phyloP scores from a whole-genome alignment of 164 flowering plant species.

The Nymphaea colorata region DNA sequence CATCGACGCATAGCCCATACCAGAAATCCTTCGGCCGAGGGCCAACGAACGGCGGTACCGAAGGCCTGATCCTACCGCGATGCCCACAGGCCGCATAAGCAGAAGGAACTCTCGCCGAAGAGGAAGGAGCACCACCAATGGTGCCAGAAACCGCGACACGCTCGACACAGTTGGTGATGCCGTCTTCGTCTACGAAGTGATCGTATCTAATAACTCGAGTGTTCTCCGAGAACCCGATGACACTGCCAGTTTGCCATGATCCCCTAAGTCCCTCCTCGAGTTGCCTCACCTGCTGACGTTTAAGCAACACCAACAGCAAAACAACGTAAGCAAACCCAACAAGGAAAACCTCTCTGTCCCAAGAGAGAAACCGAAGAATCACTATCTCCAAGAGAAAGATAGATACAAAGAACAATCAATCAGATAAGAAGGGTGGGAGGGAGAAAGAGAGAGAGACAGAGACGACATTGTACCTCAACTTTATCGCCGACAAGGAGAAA shows the following conservation, averaged over 20 bases:
- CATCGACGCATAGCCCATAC: conserved; percentile 80
- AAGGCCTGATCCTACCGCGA: conserved; percentile 14
- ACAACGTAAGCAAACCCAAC: neutral
- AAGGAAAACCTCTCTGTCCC: neutral
- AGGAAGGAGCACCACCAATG: conserved; percentile 1
- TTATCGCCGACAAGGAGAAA: conserved; percentile 8
- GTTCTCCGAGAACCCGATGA: conserved; percentile 2
- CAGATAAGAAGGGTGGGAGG: neutral
- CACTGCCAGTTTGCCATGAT: conserved; percentile 19
- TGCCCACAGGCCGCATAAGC: neutral
- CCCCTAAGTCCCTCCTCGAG: conserved; percentile 19
- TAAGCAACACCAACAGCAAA: neutral
- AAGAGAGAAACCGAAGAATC: neutral
- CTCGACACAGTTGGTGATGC: conserved; percentile 6
- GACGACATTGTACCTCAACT: conserved; percentile 10
- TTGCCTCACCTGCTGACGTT: conserved; percentile 13
- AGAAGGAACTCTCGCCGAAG: neutral
- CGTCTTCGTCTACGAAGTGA: conserved; percentile 11
- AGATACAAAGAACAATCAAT: neutral
- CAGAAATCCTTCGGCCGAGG: conserved; percentile 7
- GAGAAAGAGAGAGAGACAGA: conserved; percentile 1
- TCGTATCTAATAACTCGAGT: conserved; percentile 9
- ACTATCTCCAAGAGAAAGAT: neutral
- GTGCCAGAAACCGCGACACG: neutral
- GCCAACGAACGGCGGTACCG: conserved; percentile 1